Evolutionary conservation across 2,329 filamentous ascomycete genomes (phyloP).

Genomic region (Alternaria conjuncta): DNA sequence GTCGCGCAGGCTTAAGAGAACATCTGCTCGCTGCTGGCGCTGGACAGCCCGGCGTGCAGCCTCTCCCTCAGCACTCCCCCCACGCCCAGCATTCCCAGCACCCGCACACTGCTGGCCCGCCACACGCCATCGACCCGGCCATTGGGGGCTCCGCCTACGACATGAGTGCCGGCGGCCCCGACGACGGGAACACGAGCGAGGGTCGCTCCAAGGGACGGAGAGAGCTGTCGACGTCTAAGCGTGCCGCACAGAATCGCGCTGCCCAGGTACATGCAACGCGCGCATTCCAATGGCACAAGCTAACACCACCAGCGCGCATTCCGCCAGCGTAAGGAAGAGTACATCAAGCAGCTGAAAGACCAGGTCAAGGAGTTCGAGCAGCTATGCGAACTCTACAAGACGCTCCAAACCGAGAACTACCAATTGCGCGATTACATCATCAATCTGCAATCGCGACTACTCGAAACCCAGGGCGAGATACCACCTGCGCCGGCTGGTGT

Average conservation of each 20-base stretch:
- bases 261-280: constrained; percentile 73
- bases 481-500: constrained; percentile 84
- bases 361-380: constrained; percentile 82
- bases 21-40: constrained; percentile 65
- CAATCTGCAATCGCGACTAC: constrained; percentile 81
- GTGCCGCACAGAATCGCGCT: constrained; percentile 93
- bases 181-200: constrained; percentile 53
- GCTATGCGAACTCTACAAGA: constrained; percentile 78
- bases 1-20: constrained; percentile 64
- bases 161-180: constrained; percentile 57
- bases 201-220: constrained; percentile 72
- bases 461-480: constrained; percentile 83
- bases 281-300: constrained; percentile 17
- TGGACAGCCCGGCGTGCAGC: constrained; percentile 46
- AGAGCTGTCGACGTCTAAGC: constrained; percentile 92
- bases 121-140: constrained; percentile 65
- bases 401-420: constrained; percentile 87
- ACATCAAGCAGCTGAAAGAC: constrained; percentile 96
- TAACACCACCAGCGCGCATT: constrained; percentile 77
- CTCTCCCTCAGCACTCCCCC: constrained; percentile 40
- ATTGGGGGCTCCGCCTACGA: constrained; percentile 59
- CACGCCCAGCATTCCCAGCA: constrained; percentile 28
- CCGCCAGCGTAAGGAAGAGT: constrained; percentile 94
- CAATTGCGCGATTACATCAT: constrained; percentile 91
- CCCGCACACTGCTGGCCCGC: constrained; percentile 50